These are phyloP conservation scores for Lactarius psammicola DNA, from an alignment of 768 basidiomycete species.

Conservation along the genomic window DNA sequence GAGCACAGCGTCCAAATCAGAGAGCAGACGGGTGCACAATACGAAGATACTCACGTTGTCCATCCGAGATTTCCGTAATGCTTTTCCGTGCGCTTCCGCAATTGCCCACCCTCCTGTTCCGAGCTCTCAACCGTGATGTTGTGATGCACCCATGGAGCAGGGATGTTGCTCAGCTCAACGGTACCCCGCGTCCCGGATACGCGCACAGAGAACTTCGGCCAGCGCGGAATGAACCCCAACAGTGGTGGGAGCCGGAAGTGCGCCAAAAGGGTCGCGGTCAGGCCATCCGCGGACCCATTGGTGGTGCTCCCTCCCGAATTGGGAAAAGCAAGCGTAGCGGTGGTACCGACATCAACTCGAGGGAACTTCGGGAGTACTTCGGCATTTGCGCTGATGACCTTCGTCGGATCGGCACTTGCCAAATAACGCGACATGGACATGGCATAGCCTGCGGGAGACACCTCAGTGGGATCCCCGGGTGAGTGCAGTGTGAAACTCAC, in stretches of 20 bases:
- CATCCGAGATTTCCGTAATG: constrained; percentile 50
- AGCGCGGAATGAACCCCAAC: constrained; percentile 32
- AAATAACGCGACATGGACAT: constrained; percentile 31
- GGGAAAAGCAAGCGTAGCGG: constrained; percentile 32
- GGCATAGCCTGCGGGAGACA: constrained; percentile 36
- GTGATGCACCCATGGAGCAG: constrained; percentile 45
- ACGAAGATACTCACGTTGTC: constrained; percentile 38
- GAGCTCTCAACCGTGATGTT: constrained; percentile 42
- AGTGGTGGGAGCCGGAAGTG: constrained; percentile 23
- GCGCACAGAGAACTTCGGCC: constrained; percentile 31
- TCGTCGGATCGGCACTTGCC: constrained; percentile 19
- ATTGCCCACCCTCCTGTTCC: constrained; percentile 28
- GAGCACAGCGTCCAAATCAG: background rate
- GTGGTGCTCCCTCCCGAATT: background rate
- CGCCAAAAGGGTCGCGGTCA: constrained; percentile 20
- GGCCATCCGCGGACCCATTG: constrained; percentile 3
- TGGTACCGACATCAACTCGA: constrained; percentile 32
- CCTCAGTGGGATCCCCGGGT: background rate
- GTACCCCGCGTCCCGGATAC: constrained; percentile 40
- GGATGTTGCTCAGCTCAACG: constrained; percentile 43
- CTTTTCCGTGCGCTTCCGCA: constrained; percentile 41
- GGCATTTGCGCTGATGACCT: constrained; percentile 23
- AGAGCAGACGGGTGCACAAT: background rate
- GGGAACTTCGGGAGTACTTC: constrained; percentile 15
- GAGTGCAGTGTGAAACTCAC: constrained; percentile 34